Evolutionary conservation across 805 yeast species (phyloP), one percentile per base, ranked within the genome.

Genomic region (Wickerhamomyces queroliae): DNA sequence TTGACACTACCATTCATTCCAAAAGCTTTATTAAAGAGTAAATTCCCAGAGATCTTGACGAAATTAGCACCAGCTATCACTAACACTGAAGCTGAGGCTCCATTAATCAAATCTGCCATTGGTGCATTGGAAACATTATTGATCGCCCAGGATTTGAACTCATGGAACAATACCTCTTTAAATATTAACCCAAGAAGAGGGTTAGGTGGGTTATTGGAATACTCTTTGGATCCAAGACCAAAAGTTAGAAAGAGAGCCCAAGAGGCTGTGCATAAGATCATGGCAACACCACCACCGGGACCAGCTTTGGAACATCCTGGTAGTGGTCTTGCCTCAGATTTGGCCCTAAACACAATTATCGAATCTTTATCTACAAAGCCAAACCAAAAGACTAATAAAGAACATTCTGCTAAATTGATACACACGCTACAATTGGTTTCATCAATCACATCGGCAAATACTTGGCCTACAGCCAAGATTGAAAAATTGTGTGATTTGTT

Each of bases 221-320:
- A 88, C 45, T 77, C 91, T 0, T 64, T 86, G 32, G 97, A 93
- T 61, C 83, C 84, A 34, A 77, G 98, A 57, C 99, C 99, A 27
- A 93, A 93, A 54, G 95, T 93, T 11, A 78, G 99, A 60, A 87
- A 84, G 74, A 82, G 97, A 67, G 95, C 98, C 2, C 83, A 81
- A 53, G 99, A 93, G 42, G 85, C 97, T 2, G 72, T 93, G n/a
- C 64, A 71, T 36, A 72, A 68, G 3, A 66, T 93, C 23, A 65
- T 93, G 44, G 48, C 64, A 2, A 73, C 73, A 45, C 78, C 80
- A 9, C 95, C 96, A 10, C 71, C 83, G 0, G 84, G 89, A 10
- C 91, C 95, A 8, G 70, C 80, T 12, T 72, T 80, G 5, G 82
- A 77, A 30, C 97, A 91, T 57, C 82, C 86, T 29, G 95, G 87